Conservation (phyloP, 2,329 filamentous ascomycete genomes). For the Colletotrichum chlorophyti region DNA sequence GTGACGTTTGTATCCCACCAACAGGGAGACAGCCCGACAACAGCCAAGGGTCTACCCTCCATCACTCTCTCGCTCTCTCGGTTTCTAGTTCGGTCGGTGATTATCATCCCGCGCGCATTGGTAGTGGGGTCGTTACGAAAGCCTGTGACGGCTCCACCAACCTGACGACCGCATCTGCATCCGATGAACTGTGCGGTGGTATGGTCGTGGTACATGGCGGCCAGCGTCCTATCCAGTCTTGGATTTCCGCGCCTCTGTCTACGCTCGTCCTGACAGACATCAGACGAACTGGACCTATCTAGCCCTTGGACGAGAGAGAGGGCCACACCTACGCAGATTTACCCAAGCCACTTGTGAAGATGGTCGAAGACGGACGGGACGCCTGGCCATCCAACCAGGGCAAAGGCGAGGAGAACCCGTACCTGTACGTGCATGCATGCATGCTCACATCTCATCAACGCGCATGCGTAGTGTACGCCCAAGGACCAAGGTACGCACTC, state of each 20-base stretch:
- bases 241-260: no score
- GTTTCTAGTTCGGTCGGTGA: constrained; percentile 15
- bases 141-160: constrained; percentile 24
- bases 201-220: no score
- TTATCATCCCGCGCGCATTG: constrained; percentile 28
- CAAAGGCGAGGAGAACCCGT: no score
- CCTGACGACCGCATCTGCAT: constrained; percentile 27
- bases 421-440: background rate
- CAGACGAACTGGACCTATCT: constrained; percentile 23
- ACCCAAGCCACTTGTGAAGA: constrained; percentile 4
- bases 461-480: no score
- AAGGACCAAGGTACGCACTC: no score
- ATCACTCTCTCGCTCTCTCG: no score
- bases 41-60: background rate
- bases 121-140: constrained; percentile 26
- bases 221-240: no score
- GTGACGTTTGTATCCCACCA: no score
- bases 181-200: constrained; percentile 6
- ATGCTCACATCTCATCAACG: background rate
- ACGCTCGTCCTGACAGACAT: constrained; percentile 23
- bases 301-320: constrained; percentile 2
- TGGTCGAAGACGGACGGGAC: background rate
- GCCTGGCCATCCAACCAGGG: no score
- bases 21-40: background rate
- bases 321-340: constrained; percentile 12